Percentiles rank a stretch among this genome's conserved stretches.
phyloP scores from a whole-genome alignment of 177 flowering plant species.

The Vitis hybrid region DNA sequence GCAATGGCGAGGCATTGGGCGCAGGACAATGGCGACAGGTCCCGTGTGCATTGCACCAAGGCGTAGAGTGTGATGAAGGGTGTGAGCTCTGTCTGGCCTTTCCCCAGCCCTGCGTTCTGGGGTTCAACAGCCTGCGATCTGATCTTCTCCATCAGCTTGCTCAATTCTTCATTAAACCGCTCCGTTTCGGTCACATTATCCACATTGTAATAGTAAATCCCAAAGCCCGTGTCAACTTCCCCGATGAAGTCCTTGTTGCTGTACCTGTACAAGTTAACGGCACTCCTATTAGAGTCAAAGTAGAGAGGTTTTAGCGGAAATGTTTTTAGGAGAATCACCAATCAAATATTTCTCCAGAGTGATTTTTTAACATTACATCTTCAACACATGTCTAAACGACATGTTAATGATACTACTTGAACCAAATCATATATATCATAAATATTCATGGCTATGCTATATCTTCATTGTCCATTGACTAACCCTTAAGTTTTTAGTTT shows the following conservation, averaged over 20 bases:
- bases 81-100: constrained; percentile 40
- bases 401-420: too few species aligned
- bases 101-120: constrained; percentile 38
- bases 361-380: too few species aligned
- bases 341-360: too few species aligned
- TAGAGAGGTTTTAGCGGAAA: too few species aligned
- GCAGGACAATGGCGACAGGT: constrained; percentile 39
- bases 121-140: constrained; percentile 35
- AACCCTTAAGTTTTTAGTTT: too few species aligned
- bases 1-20: constrained; percentile 57
- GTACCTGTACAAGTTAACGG: too few species aligned
- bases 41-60: constrained; percentile 63
- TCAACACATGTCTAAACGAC: too few species aligned
- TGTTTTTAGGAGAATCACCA: too few species aligned
- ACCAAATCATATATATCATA: too few species aligned
- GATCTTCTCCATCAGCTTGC: constrained; percentile 29
- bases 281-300: too few species aligned
- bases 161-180: constrained; percentile 34
- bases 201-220: constrained; percentile 37
- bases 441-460: too few species aligned
- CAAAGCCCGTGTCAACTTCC: constrained; percentile 42
- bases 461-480: too few species aligned
- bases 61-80: constrained; percentile 45
- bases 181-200: constrained; percentile 41
- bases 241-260: constrained; percentile 37